Conservation (phyloP, 305 asterid species). For the Fraxinus albicans region DNA sequence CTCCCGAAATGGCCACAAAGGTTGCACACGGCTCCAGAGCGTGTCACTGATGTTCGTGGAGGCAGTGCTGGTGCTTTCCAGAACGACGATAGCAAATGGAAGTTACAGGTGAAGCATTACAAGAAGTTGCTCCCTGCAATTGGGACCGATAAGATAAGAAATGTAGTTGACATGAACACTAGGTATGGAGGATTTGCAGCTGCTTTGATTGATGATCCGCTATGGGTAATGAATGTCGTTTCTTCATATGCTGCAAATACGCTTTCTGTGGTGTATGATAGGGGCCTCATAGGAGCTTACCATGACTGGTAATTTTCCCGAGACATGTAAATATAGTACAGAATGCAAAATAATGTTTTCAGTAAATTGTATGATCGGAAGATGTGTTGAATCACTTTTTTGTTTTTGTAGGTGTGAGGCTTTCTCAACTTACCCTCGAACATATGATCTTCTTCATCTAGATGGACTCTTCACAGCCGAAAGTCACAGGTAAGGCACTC, state of each 20-base stretch:
- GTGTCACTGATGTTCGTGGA: conserved; percentile 43
- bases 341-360: neutral
- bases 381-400: neutral
- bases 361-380: neutral
- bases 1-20: conserved; percentile 55
- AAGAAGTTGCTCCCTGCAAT: conserved; percentile 50
- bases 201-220: conserved; percentile 39
- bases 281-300: conserved; percentile 54
- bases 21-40: conserved; percentile 44
- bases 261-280: conserved; percentile 49
- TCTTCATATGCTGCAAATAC: conserved; percentile 48
- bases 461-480: conserved; percentile 56
- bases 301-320: conserved; percentile 43
- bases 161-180: conserved; percentile 60
- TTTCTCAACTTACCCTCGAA: conserved; percentile 59
- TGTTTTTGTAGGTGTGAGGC: conserved; percentile 50
- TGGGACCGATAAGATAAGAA: conserved; percentile 51
- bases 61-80: conserved; percentile 46
- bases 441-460: conserved; percentile 54
- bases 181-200: conserved; percentile 53
- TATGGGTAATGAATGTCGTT: conserved; percentile 60
- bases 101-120: conserved; percentile 46
- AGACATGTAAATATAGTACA: neutral
- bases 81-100: conserved; percentile 47
- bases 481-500: conserved; percentile 45